These are phyloP conservation scores for Russula sp. DNA, from an alignment of 768 basidiomycete genomes.

Conservation along the genomic window DNA sequence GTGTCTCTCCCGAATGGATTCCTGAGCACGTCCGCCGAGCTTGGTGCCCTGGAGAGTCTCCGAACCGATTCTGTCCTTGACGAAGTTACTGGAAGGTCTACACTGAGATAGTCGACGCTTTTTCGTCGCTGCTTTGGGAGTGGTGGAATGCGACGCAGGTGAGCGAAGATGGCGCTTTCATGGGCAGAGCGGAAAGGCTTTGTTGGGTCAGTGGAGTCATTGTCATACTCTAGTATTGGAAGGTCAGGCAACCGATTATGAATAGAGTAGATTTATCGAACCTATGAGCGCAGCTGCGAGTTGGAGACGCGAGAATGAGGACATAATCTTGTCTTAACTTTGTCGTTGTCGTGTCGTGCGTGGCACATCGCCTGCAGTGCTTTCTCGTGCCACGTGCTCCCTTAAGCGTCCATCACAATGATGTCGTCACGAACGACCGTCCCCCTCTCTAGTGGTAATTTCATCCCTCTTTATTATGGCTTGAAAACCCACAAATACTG, in stretches of 20 bases:
- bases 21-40: conserved; percentile 56
- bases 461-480: conserved; percentile 30
- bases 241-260: conserved; percentile 1
- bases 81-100: conserved; percentile 48
- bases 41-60: conserved; percentile 45
- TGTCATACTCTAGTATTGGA: conserved; percentile 73
- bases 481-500: not conserved
- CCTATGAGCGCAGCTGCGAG: conserved; percentile 82
- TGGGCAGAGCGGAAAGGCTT: conserved; percentile 60
- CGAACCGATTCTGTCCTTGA: conserved; percentile 38
- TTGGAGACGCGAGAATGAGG: conserved; percentile 75
- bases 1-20: conserved; percentile 74
- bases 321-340: conserved; percentile 19
- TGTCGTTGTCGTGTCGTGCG: not conserved
- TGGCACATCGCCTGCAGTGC: too few relatives aligned
- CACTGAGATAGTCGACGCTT: conserved; percentile 60
- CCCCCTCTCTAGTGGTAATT: conserved; percentile 7
- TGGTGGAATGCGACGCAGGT: conserved; percentile 53
- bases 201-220: conserved; percentile 65
- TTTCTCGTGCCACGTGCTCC: conserved; percentile 9
- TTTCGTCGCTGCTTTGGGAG: conserved; percentile 44
- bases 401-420: too few relatives aligned
- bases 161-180: conserved; percentile 83
- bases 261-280: conserved; percentile 32
- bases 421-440: not conserved